Percentiles rank a stretch among this genome's conserved stretches.
Evolutionary conservation across 2,329 filamentous ascomycete species (phyloP).

Genomic region (Aspergillus fischeri): DNA sequence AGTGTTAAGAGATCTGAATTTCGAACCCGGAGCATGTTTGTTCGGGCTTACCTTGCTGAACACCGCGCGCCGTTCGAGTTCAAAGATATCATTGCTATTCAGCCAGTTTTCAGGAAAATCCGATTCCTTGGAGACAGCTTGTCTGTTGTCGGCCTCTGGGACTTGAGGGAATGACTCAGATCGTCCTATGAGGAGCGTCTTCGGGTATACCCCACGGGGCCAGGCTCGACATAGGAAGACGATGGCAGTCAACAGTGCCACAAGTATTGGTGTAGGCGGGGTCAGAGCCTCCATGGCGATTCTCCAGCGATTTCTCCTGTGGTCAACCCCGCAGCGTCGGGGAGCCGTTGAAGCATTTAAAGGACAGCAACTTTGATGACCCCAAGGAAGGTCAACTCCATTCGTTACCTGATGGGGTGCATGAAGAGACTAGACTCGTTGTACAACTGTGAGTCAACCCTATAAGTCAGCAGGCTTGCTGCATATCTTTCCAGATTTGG

Average conservation of each 20-base stretch:
- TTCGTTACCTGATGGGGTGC: no score
- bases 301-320: neutral
- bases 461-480: neutral
- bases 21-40: no score
- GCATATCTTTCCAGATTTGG: constrained; percentile 13
- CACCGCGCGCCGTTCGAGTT: constrained; percentile 47
- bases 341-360: neutral
- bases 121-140: constrained; percentile 36
- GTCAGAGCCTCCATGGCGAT: neutral
- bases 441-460: no score
- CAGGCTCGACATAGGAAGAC: constrained; percentile 11
- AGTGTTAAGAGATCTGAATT: no score
- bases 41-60: constrained; percentile 42
- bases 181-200: neutral
- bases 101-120: constrained; percentile 39
- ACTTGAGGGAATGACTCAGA: neutral
- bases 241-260: constrained; percentile 7
- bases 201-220: neutral
- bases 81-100: constrained; percentile 41
- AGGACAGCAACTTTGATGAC: neutral
- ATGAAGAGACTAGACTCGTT: no score
- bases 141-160: neutral
- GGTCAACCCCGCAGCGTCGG: no score
- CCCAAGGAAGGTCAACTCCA: no score
- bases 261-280: constrained; percentile 1